Evolutionary conservation across 2,329 filamentous ascomycete genomes (phyloP).

Genomic region (Byssoonygena ceratinophila): DNA sequence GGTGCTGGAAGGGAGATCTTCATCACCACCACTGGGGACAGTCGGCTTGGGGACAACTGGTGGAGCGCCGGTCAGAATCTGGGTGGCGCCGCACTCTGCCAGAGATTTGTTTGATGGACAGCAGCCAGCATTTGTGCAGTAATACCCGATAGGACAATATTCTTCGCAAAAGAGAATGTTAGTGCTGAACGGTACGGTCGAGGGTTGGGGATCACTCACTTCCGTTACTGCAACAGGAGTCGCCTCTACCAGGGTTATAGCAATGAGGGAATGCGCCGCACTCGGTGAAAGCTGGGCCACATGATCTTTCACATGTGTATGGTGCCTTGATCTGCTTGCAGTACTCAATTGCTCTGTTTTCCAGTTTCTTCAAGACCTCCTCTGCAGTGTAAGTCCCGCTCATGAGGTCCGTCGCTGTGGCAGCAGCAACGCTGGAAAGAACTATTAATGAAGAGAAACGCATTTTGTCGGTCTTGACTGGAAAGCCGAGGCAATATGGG

Average conservation of each 20-base stretch:
- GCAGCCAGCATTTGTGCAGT: constrained; percentile 11
- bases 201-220: constrained; percentile 4
- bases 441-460: constrained; percentile 8
- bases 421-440: constrained; percentile 4
- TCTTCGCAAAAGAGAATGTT: not conserved
- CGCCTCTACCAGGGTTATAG: constrained; percentile 10
- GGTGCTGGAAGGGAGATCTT: not conserved
- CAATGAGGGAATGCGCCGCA: constrained; percentile 8
- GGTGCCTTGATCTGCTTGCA: constrained; percentile 7
- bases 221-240: constrained; percentile 14
- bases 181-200: not conserved
- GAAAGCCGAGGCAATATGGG: not conserved
- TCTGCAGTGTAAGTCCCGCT: not conserved
- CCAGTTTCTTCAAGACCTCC: not conserved
- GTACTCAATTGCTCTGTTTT: constrained; percentile 1
- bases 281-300: constrained; percentile 4
- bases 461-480: not conserved
- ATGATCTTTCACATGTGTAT: constrained; percentile 9
- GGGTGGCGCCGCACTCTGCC: constrained; percentile 7
- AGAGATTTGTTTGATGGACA: constrained; percentile 3
- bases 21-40: not conserved
- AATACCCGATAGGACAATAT: constrained; percentile 10
- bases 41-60: not conserved
- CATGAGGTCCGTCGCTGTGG: not conserved
- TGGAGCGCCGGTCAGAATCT: constrained; percentile 3